These are phyloP conservation scores for Seiridium unicorne DNA, from an alignment of 2,329 filamentous ascomycete genomes.

Conservation along the genomic window DNA sequence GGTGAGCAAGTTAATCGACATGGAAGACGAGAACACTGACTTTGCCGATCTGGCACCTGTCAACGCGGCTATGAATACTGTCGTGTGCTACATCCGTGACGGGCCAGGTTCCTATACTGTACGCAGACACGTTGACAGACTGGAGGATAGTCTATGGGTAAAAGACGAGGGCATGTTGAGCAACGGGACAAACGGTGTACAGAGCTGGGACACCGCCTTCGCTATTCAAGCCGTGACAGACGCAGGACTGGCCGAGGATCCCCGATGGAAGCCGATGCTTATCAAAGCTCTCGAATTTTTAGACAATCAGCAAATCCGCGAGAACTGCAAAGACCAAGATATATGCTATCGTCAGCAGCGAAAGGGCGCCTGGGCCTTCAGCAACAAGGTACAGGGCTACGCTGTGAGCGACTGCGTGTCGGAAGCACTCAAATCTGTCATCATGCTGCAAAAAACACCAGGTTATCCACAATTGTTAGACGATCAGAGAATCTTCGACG, in stretches of 20 bases:
- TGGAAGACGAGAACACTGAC: conserved; percentile 91
- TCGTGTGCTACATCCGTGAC: conserved; percentile 81
- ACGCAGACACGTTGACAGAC: conserved; percentile 72
- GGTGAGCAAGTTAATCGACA: conserved; percentile 78
- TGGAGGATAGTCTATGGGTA: conserved; percentile 88
- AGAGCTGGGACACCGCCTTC: conserved; percentile 95
- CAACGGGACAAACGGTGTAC: conserved; percentile 97
- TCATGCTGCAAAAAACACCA: conserved; percentile 77
- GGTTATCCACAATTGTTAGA: conserved; percentile 74
- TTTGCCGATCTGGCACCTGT: conserved; percentile 86
- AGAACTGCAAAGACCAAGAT: conserved; percentile 74
- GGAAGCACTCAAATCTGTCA: conserved; percentile 82
- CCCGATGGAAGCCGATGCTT: conserved; percentile 80
- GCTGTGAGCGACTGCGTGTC: conserved; percentile 93
- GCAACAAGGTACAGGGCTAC: conserved; percentile 88
- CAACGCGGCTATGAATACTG: conserved; percentile 85
- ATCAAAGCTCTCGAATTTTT: conserved; percentile 79
- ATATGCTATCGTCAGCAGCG: conserved; percentile 85
- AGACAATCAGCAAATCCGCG: conserved; percentile 86
- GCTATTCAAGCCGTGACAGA: conserved; percentile 79
- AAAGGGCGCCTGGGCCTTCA: conserved; percentile 96
- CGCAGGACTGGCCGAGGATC: conserved; percentile 73
- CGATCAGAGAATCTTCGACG: conserved; percentile 77
- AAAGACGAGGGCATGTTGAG: conserved; percentile 89
- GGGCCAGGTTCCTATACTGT: conserved; percentile 74